A percentile compares a stretch with the other conserved stretches of the same genome.
phyloP scores from a whole-genome alignment of 192 early-diverging fungal genomes.

The Ambispora gerdemannii region DNA sequence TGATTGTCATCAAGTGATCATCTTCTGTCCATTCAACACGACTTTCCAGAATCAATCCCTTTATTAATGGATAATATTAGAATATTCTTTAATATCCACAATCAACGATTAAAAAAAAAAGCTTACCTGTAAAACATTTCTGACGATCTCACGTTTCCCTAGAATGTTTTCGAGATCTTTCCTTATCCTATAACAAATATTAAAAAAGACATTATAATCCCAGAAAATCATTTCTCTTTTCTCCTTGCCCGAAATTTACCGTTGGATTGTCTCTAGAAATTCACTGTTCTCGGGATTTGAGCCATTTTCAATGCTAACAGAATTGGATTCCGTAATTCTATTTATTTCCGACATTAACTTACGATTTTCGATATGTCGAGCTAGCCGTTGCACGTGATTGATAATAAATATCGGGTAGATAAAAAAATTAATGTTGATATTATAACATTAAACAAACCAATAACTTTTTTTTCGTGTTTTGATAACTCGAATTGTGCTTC shows the following conservation, averaged over 20 bases:
- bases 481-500: background rate
- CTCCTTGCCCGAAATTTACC: too few relatives aligned
- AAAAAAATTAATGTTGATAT: background rate
- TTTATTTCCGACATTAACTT: slow-evolving; percentile 29
- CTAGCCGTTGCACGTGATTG: background rate
- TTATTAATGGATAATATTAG: too few relatives aligned
- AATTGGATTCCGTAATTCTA: too few relatives aligned
- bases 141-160: slow-evolving; percentile 24
- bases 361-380: slow-evolving; percentile 28
- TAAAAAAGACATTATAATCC: too few relatives aligned
- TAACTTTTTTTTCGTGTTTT: background rate
- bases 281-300: too few relatives aligned
- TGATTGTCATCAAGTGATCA: slow-evolving; percentile 25
- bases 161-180: slow-evolving; percentile 14
- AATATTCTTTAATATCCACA: too few relatives aligned
- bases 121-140: slow-evolving; percentile 35
- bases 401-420: background rate
- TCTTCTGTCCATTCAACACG: slow-evolving; percentile 33
- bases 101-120: too few relatives aligned
- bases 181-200: too few relatives aligned
- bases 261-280: too few relatives aligned
- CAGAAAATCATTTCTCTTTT: too few relatives aligned
- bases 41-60: slow-evolving; percentile 39
- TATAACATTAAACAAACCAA: background rate
- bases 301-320: too few relatives aligned